Percentiles rank a stretch among this genome's conserved stretches.
Evolutionary conservation across 768 basidiomycete species (phyloP).

Genomic region (Pulveroboletus sp.): DNA sequence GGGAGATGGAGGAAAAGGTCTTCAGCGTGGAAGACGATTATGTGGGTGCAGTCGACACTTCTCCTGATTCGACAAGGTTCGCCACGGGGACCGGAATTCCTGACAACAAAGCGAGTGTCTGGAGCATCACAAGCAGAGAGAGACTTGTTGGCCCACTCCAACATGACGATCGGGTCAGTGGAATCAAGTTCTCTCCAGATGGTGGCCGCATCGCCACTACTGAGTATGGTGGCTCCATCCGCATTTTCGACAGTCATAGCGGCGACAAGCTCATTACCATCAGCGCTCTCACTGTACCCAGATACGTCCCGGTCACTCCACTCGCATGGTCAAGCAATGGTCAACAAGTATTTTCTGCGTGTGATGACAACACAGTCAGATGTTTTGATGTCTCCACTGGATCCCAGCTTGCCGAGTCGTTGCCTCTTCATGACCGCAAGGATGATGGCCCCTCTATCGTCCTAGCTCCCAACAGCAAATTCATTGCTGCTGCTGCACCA

Average conservation of each 20-base stretch:
- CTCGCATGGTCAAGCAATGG: not conserved
- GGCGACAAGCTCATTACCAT: not conserved
- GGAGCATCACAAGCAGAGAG: too few relatives aligned
- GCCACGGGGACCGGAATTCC: too few relatives aligned
- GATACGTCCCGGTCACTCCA: not conserved
- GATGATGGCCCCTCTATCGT: not conserved
- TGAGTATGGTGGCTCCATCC: conserved; percentile 3
- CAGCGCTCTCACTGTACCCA: not conserved
- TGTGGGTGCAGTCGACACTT: too few relatives aligned
- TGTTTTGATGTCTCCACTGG: not conserved
- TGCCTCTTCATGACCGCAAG: not conserved
- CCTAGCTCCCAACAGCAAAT: not conserved
- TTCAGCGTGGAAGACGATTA: too few relatives aligned
- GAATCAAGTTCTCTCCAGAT: not conserved
- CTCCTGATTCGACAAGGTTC: too few relatives aligned
- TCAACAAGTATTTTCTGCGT: not conserved
- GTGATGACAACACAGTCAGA: not conserved
- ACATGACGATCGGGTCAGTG: not conserved
- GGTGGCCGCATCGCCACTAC: not conserved
- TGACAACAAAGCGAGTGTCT: too few relatives aligned
- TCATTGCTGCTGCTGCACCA: not conserved
- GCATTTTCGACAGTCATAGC: not conserved
- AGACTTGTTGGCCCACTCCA: not conserved
- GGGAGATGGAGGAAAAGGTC: too few relatives aligned
- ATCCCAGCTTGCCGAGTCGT: not conserved